Base-by-base conservation (phyloP, 2,329 filamentous ascomycete species). In the Hirsutella thompsonii region DNA sequence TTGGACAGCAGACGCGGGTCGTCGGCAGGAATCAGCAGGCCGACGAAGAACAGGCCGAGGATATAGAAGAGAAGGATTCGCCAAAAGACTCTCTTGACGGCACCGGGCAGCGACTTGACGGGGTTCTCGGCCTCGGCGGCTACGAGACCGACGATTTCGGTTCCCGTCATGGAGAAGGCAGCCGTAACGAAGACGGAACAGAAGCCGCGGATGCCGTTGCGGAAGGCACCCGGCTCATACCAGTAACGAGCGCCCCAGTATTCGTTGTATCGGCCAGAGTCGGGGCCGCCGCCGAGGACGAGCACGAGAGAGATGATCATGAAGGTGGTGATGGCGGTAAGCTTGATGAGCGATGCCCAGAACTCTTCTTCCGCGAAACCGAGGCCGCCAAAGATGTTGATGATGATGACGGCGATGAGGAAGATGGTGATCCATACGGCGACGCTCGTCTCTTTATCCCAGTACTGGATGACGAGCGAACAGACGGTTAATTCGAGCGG, bases 51-150 rank as follows among this genome's bases (percentile, higher is more conserved):
- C n/a, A 71, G 61, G 33, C 67, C 67, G 0, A 72, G 47, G 32
- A 71, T 55, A 47, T 70, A 72, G 51, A 71, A 71, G 46, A 70
- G 55, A n/a, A 64, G 66, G 47, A 70, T 68, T 54, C 68, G 65
- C 67, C 67, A 70, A 49, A 70, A 70, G 26, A 70, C 82, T 59
- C 90, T 84, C 65, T 88, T 90, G 53, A 88, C 77, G 2, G 86
- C 85, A 19, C 77, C 80, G 1, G 86, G 86, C 0, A 93, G 70
- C 1, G 79, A 75, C 55, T 83, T 78, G 46, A 76, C 70, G 1
- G 81, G 81, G 52, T 83, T 82, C 4, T 56, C 60, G 0, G 79
- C 74, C 60, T 85, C 81, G 11, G 80, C 81, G 4, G 81, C 81
- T 5, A 79, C 79, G 8, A 85, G 70, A 53, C 80, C 81, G 36